These are phyloP conservation scores for Rhododendron griersonianum DNA, from an alignment of 148 eudicot genomes.

Conservation along the genomic window DNA sequence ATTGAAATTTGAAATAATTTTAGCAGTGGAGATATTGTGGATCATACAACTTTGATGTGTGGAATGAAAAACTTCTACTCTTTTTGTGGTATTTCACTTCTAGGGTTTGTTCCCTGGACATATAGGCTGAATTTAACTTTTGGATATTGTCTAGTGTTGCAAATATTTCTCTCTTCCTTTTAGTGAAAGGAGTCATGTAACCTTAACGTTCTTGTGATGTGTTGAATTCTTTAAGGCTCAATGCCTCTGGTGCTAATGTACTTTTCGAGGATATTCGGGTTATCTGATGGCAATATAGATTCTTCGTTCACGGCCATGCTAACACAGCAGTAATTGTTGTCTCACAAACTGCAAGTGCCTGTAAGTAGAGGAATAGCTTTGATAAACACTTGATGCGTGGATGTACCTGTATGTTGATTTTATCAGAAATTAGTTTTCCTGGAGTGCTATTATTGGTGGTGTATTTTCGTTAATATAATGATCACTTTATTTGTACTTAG, in stretches of 20 bases:
- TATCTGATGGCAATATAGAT: slow-evolving; percentile 24
- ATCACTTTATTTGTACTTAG: background rate
- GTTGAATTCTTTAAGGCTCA: slow-evolving; percentile 47
- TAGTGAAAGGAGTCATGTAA: background rate
- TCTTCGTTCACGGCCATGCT: slow-evolving; percentile 27
- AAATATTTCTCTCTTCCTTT: background rate
- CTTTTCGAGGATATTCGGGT: slow-evolving; percentile 47
- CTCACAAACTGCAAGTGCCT: slow-evolving; percentile 39
- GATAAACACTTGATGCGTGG: background rate
- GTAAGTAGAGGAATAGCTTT: slow-evolving; percentile 32
- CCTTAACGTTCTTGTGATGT: slow-evolving; percentile 44
- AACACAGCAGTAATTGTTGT: slow-evolving; percentile 35
- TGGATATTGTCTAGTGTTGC: background rate
- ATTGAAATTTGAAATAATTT: background rate
- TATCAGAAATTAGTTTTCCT: background rate
- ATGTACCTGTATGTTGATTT: background rate
- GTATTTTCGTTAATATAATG: background rate
- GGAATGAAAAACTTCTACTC: background rate
- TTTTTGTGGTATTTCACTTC: background rate
- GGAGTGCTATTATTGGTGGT: background rate
- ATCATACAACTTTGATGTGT: background rate
- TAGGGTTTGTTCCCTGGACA: background rate
- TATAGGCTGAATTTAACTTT: background rate
- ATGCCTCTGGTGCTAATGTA: slow-evolving; percentile 37
- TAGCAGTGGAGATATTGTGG: background rate